Percentiles rank a stretch among this genome's conserved stretches.
Evolutionary conservation across 164 flowering plant genomes (phyloP).

Genomic region (Annona cherimola): DNA sequence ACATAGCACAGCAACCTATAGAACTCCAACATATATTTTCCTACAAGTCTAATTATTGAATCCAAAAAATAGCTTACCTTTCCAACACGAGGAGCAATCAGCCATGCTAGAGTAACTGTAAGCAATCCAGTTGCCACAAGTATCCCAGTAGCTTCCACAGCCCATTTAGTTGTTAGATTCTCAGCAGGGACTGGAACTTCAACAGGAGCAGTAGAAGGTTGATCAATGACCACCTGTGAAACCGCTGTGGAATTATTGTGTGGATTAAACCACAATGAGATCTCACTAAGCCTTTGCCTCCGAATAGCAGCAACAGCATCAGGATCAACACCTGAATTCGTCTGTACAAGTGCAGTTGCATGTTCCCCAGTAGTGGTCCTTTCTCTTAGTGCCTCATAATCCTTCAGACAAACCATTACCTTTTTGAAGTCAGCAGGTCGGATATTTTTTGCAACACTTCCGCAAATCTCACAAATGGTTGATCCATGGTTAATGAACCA

Average conservation of each 20-base stretch:
- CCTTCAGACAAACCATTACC: constrained; percentile 64
- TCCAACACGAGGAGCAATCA: constrained; percentile 95
- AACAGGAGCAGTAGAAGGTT: constrained; percentile 30
- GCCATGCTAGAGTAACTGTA: constrained; percentile 94
- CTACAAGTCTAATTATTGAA: neutral
- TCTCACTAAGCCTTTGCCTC: constrained; percentile 87
- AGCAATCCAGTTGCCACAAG: constrained; percentile 92
- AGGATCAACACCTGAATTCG: constrained; percentile 60
- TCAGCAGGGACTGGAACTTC: constrained; percentile 46
- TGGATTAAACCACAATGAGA: constrained; percentile 80
- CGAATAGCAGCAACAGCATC: constrained; percentile 91
- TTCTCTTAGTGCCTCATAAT: constrained; percentile 72
- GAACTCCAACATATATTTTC: neutral
- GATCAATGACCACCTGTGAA: constrained; percentile 51
- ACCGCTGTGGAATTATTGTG: constrained; percentile 32
- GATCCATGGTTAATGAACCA: constrained; percentile 96
- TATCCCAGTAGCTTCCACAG: constrained; percentile 87
- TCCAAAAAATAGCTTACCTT: constrained; percentile 44
- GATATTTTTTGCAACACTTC: constrained; percentile 62
- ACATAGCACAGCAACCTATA: neutral
- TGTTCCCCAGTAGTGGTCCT: constrained; percentile 70
- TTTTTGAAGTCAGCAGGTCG: constrained; percentile 56
- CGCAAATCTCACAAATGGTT: constrained; percentile 91
- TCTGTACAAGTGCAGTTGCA: constrained; percentile 31
- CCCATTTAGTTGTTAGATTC: constrained; percentile 85